Conservation (phyloP, 2,329 filamentous ascomycete species). For the Rutstroemia sp. region DNA sequence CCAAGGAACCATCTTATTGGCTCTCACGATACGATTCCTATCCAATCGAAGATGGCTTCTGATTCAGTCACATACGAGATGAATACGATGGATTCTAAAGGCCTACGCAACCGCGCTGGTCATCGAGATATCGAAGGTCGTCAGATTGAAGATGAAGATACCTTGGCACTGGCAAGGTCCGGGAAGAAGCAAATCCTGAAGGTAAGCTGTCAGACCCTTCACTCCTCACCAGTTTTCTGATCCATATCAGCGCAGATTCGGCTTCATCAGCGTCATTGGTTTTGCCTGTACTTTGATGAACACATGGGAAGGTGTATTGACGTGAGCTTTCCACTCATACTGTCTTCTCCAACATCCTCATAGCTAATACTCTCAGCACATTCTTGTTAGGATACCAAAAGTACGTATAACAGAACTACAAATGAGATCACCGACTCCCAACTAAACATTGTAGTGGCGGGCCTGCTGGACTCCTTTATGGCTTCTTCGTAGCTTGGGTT, state of each 20-base stretch:
- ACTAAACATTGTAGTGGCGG: conserved; percentile 37
- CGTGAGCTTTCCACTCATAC: conserved; percentile 8
- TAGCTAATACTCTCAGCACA: background rate
- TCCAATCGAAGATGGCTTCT: too few species aligned
- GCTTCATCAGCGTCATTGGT: conserved; percentile 42
- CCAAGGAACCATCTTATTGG: too few species aligned
- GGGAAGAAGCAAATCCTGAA: conserved; percentile 18
- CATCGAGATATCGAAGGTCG: background rate
- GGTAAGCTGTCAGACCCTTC: conserved; percentile 20
- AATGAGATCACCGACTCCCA: background rate
- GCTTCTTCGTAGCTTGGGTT: conserved; percentile 41
- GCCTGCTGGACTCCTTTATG: conserved; percentile 45
- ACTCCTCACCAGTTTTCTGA: too few species aligned
- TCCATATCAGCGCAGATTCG: conserved; percentile 31
- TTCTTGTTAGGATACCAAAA: background rate
- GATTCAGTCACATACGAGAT: too few species aligned
- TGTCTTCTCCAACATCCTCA: background rate
- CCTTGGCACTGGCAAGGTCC: background rate
- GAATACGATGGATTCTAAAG: background rate
- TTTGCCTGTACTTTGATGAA: conserved; percentile 43
- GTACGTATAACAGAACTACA: background rate
- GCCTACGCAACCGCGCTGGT: background rate
- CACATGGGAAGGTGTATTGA: conserved; percentile 45
- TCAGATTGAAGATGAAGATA: background rate
- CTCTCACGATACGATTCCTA: too few species aligned